Conservation (phyloP, 176 grass and related monocot species). For the Tuctoria greenei region DNA sequence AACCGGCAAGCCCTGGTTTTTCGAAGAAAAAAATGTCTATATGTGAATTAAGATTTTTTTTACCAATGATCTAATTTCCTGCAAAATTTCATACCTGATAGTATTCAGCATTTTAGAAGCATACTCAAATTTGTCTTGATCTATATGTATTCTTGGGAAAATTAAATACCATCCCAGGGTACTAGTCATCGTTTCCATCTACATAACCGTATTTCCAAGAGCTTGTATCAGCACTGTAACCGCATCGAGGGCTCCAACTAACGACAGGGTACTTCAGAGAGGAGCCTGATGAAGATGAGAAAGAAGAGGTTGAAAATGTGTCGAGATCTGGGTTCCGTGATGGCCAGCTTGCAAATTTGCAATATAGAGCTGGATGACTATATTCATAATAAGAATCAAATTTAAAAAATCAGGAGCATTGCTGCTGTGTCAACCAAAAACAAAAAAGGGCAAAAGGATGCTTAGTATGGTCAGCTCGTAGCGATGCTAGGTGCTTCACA, state of each 20-base stretch:
- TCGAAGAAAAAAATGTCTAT: conserved; percentile 25
- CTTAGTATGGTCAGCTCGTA: too few relatives aligned
- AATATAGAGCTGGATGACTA: conserved; percentile 63
- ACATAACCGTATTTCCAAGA: conserved; percentile 34
- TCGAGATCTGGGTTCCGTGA: conserved; percentile 39
- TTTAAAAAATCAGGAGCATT: too few relatives aligned
- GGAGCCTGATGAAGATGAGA: conserved; percentile 63
- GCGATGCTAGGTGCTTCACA: too few relatives aligned
- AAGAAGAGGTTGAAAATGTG: conserved; percentile 48
- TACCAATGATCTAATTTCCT: neutral
- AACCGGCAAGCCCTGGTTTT: too few relatives aligned
- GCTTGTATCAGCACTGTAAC: conserved; percentile 40
- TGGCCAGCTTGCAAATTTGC: conserved; percentile 65
- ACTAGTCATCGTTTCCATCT: conserved; percentile 43
- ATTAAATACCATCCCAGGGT: conserved; percentile 55
- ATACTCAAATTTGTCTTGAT: conserved; percentile 89
- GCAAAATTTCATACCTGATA: conserved; percentile 59
- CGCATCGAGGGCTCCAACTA: conserved; percentile 52
- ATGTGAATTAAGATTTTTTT: conserved; percentile 11
- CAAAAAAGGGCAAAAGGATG: too few relatives aligned
- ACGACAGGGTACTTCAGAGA: conserved; percentile 52
- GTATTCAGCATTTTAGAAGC: conserved; percentile 88
- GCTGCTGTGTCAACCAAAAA: too few relatives aligned
- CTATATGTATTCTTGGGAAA: conserved; percentile 75
- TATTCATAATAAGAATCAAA: too few relatives aligned